Conservation (phyloP, 108 stramenopile genomes). For the Cyclotella sp. region DNA sequence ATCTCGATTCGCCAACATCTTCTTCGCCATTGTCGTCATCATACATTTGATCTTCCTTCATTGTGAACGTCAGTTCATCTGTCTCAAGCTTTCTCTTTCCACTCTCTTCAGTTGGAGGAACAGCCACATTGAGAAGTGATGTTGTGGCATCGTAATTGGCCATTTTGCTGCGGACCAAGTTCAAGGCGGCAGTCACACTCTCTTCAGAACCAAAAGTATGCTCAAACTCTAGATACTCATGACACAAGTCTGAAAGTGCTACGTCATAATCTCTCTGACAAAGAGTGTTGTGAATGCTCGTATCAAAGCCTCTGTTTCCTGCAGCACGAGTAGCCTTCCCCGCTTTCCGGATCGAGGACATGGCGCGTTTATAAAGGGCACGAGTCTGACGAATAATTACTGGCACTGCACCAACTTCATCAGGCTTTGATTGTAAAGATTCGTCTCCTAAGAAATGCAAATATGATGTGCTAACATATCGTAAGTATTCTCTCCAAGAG, state of each 20-base stretch:
- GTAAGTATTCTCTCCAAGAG: conserved; percentile 61
- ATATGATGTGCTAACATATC: conserved; percentile 39
- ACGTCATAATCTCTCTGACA: conserved; percentile 56
- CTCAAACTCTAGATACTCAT: conserved; percentile 79
- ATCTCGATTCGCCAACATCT: conserved; percentile 12
- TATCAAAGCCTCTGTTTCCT: conserved; percentile 1
- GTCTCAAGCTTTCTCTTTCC: conserved; percentile 40
- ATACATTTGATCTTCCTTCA: conserved; percentile 9
- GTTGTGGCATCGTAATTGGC: conserved; percentile 17
- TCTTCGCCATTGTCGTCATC: conserved; percentile 34
- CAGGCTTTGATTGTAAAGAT: conserved; percentile 19
- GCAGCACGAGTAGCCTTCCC: conserved; percentile 16
- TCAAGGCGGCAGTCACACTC: conserved; percentile 57
- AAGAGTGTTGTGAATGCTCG: conserved; percentile 16
- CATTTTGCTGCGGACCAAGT: conserved; percentile 65
- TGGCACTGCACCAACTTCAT: conserved; percentile 37
- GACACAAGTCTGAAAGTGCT: conserved; percentile 67
- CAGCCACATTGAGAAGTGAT: background rate
- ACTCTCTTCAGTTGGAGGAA: conserved; percentile 18
- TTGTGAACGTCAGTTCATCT: conserved; percentile 4
- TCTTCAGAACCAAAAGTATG: conserved; percentile 69
- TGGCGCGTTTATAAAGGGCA: conserved; percentile 69
- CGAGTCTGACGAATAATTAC: conserved; percentile 62
- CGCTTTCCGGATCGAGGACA: conserved; percentile 55
- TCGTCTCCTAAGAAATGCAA: conserved; percentile 26